Conservation (phyloP, 2,329 filamentous ascomycete species). For the Pleomassaria siparia region DNA sequence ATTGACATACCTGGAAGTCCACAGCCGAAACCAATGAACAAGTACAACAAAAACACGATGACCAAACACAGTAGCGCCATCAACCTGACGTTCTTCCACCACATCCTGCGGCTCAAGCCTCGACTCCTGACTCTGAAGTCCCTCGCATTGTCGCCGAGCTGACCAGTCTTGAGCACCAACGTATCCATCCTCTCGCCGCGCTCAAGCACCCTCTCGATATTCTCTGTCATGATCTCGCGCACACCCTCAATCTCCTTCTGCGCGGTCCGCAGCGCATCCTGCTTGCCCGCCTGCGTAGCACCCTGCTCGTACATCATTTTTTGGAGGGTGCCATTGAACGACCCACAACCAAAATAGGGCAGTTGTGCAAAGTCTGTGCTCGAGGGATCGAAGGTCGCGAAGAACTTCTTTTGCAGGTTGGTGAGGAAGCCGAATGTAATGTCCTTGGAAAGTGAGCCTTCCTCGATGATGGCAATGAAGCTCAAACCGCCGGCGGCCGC, state of each 20-base stretch:
- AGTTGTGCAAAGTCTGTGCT: slow-evolving; percentile 73
- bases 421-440: slow-evolving; percentile 91
- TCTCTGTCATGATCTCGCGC: slow-evolving; percentile 90
- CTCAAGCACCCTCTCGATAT: slow-evolving; percentile 87
- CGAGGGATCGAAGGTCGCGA: slow-evolving; percentile 66
- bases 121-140: slow-evolving; percentile 89
- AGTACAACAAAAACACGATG: slow-evolving; percentile 69
- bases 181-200: slow-evolving; percentile 87
- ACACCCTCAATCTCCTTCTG: slow-evolving; percentile 91
- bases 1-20: slow-evolving; percentile 58
- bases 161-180: slow-evolving; percentile 94
- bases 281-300: slow-evolving; percentile 67
- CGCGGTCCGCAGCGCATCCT: slow-evolving; percentile 81
- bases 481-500: slow-evolving; percentile 78
- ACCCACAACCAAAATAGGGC: slow-evolving; percentile 85
- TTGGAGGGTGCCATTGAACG: slow-evolving; percentile 80
- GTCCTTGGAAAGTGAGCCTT: slow-evolving; percentile 77
- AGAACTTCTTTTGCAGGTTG: slow-evolving; percentile 86
- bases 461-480: slow-evolving; percentile 82
- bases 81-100: slow-evolving; percentile 99
- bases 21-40: slow-evolving; percentile 73
- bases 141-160: slow-evolving; percentile 80
- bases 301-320: slow-evolving; percentile 81
- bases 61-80: slow-evolving; percentile 79
- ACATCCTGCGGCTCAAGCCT: slow-evolving; percentile 89